A percentile compares a stretch with the other conserved stretches of the same genome.
phyloP scores from a whole-genome alignment of 1,139 yeast species.

The Taphrina communis region DNA sequence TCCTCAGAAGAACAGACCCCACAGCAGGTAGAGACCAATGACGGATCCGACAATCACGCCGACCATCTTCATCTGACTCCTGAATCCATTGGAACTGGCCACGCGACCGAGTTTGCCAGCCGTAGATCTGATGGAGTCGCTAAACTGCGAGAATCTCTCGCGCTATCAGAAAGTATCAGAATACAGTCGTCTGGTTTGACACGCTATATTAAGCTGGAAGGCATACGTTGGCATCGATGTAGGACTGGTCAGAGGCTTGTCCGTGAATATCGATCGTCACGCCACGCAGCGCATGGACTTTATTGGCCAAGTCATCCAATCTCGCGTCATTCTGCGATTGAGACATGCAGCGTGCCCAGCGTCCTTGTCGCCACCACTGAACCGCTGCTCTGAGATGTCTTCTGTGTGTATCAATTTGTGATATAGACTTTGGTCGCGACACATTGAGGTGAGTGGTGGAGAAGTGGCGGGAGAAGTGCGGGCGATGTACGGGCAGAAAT shows the following conservation, averaged over 20 bases:
- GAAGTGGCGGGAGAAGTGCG: background rate
- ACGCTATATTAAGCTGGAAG: background rate
- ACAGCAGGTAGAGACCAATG: slow-evolving; percentile 59
- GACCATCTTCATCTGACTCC: slow-evolving; percentile 34
- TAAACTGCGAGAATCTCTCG: slow-evolving; percentile 33
- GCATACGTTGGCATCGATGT: slow-evolving; percentile 56
- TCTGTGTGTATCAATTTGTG: too few species aligned
- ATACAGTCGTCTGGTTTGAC: too few species aligned
- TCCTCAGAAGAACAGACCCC: slow-evolving; percentile 52
- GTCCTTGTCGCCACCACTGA: too few species aligned
- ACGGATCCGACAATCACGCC: slow-evolving; percentile 48
- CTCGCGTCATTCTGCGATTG: slow-evolving; percentile 61
- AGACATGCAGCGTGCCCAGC: slow-evolving; percentile 6
- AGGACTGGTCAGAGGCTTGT: slow-evolving; percentile 64
- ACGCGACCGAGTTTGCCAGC: slow-evolving; percentile 36
- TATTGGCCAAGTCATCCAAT: slow-evolving; percentile 65
- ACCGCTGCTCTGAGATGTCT: too few species aligned
- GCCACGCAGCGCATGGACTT: slow-evolving; percentile 64
- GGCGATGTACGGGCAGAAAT: background rate
- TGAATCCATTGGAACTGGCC: slow-evolving; percentile 24
- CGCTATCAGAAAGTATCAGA: slow-evolving; percentile 2
- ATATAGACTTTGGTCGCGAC: too few species aligned
- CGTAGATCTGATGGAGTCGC: slow-evolving; percentile 35
- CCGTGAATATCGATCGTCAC: slow-evolving; percentile 69
- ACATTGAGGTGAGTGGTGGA: background rate